phyloP scores from a whole-genome alignment of 495 filamentous ascomycete species.

The Antarctomyces pellizariae region DNA sequence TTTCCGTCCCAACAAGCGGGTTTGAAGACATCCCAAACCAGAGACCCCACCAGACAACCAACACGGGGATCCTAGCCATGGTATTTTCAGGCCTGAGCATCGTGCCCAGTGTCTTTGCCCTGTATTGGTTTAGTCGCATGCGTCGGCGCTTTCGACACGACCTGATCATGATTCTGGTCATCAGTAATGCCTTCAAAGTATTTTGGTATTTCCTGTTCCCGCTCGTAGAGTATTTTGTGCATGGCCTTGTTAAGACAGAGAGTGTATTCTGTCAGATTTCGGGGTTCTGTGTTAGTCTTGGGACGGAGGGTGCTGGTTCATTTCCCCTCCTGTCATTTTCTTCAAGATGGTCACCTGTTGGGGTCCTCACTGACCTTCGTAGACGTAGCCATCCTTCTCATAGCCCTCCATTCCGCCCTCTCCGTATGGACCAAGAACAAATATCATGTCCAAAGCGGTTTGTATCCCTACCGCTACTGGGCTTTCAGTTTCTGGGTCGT shows the following conservation, averaged over 20 bases:
- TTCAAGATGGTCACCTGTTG: constrained; percentile 1
- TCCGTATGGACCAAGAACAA: constrained; percentile 35
- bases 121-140: constrained; percentile 60
- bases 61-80: constrained; percentile 10
- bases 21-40: too few relatives aligned
- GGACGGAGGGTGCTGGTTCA: constrained; percentile 38
- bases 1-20: too few relatives aligned
- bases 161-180: constrained; percentile 46
- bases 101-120: constrained; percentile 21
- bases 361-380: constrained; percentile 4
- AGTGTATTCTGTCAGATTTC: constrained; percentile 39
- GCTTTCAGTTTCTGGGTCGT: constrained; percentile 30
- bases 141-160: constrained; percentile 48
- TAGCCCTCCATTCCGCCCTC: constrained; percentile 44
- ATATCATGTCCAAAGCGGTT: constrained; percentile 26
- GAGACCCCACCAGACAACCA: constrained; percentile 2
- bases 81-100: constrained; percentile 27
- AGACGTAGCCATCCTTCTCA: constrained; percentile 47
- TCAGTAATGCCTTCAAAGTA: constrained; percentile 43
- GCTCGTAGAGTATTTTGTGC: constrained; percentile 21
- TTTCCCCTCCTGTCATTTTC: neutral
- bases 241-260: constrained; percentile 21
- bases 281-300: constrained; percentile 39
- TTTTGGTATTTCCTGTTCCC: constrained; percentile 40
- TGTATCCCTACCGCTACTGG: constrained; percentile 36